These are phyloP conservation scores for Puccinia triticina DNA, from an alignment of 1,284 basidiomycete species.

Conservation along the genomic window DNA sequence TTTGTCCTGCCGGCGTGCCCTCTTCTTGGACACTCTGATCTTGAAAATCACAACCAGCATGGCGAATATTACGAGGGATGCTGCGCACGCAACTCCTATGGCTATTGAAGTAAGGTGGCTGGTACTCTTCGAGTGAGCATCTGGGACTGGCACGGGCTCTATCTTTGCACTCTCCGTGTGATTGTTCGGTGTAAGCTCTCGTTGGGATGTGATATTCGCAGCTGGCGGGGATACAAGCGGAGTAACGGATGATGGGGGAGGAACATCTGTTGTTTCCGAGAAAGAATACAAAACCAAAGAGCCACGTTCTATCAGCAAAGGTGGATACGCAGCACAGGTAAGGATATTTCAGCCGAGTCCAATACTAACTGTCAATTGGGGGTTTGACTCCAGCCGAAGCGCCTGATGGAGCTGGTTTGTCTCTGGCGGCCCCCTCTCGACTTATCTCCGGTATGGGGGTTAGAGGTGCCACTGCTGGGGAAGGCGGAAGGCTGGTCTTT, in stretches of 20 bases:
- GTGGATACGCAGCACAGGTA: not conserved
- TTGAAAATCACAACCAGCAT: slow-evolving; percentile 34
- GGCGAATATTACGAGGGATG: slow-evolving; percentile 7
- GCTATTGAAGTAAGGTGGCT: slow-evolving; percentile 26
- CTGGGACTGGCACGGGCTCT: not conserved
- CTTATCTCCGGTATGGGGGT: not conserved
- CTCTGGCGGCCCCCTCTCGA: not conserved
- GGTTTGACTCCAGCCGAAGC: not conserved
- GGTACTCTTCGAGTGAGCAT: not conserved
- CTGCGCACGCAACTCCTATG: slow-evolving; percentile 19
- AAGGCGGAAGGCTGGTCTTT: not conserved
- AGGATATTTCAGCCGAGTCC: not conserved
- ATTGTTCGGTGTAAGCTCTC: not conserved
- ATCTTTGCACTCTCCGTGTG: slow-evolving; percentile 8
- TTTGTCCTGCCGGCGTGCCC: not conserved
- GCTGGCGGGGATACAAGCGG: not conserved
- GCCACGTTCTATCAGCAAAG: not conserved
- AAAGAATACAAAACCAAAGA: not conserved
- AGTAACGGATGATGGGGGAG: not conserved
- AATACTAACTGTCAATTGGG: not conserved
- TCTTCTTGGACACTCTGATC: slow-evolving; percentile 33
- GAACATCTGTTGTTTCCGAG: not conserved
- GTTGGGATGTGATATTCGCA: not conserved
- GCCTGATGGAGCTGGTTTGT: not conserved
- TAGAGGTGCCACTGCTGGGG: not conserved